phyloP scores from a whole-genome alignment of 768 basidiomycete species.

The Leccinum rimulosum region DNA sequence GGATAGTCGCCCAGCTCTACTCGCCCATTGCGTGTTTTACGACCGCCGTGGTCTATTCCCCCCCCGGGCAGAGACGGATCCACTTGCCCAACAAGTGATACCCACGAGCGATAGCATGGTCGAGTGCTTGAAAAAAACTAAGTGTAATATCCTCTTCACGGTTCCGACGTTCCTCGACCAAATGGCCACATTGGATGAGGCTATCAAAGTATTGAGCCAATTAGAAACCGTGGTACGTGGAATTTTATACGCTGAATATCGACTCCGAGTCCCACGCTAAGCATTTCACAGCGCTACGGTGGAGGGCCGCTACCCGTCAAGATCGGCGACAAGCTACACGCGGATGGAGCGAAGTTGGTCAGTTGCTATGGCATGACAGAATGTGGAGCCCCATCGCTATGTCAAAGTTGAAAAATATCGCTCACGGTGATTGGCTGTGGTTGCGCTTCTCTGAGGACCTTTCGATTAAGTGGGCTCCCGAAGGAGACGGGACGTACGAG shows the following conservation, averaged over 20 bases:
- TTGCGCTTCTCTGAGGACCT: conserved; percentile 26
- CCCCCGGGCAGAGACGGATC: conserved; percentile 23
- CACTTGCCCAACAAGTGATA: conserved; percentile 29
- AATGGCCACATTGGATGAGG: conserved; percentile 30
- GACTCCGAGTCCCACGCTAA: neutral
- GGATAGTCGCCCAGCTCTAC: conserved; percentile 17
- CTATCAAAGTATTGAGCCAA: conserved; percentile 24
- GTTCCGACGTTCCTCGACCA: conserved; percentile 40
- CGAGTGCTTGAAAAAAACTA: conserved; percentile 29
- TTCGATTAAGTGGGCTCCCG: conserved; percentile 28
- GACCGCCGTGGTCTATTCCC: conserved; percentile 24
- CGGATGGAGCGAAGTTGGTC: conserved; percentile 33
- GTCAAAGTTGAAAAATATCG: conserved; percentile 8
- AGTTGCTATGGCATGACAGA: conserved; percentile 39
- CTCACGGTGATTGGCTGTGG: conserved; percentile 36
- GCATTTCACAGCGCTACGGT: conserved; percentile 30
- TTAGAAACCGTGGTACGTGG: conserved; percentile 31
- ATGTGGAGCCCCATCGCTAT: conserved; percentile 11
- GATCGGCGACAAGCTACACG: conserved; percentile 33
- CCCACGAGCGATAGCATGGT: conserved; percentile 42
- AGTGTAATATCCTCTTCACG: conserved; percentile 32
- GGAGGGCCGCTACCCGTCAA: conserved; percentile 39
- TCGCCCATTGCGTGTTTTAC: conserved; percentile 16
- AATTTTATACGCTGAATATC: neutral
- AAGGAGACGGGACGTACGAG: conserved; percentile 37